Percentiles rank a stretch among this genome's conserved stretches.
phyloP scores from a whole-genome alignment of 1,284 basidiomycete genomes.

The Austroboletus niveus region DNA sequence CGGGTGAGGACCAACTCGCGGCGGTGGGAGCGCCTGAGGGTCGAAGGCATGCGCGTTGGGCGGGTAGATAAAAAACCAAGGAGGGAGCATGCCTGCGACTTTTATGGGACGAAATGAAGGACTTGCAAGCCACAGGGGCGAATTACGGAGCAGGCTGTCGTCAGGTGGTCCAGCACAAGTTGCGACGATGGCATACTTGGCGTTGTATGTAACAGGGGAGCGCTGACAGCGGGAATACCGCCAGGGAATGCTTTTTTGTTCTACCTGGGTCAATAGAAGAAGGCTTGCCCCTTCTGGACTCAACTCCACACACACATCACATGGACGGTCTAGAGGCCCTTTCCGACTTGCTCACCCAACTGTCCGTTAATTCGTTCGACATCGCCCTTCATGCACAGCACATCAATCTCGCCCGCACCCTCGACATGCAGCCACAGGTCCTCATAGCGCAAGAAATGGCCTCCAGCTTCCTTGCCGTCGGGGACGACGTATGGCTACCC shows the following conservation, averaged over 20 bases:
- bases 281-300: too few relatives aligned
- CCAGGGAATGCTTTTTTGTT: neutral
- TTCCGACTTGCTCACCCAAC: conserved; percentile 51
- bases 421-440: conserved; percentile 56
- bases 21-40: conserved; percentile 37
- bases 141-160: conserved; percentile 6
- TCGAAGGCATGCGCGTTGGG: conserved; percentile 34
- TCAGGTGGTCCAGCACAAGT: conserved; percentile 12
- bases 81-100: conserved; percentile 16
- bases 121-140: conserved; percentile 31
- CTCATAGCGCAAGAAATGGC: conserved; percentile 66
- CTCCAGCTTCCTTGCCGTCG: conserved; percentile 57
- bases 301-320: conserved; percentile 9
- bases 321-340: conserved; percentile 56
- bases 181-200: conserved; percentile 8
- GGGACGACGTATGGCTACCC: conserved; percentile 66
- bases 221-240: conserved; percentile 6
- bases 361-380: conserved; percentile 61
- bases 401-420: conserved; percentile 54
- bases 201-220: conserved; percentile 17
- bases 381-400: conserved; percentile 61
- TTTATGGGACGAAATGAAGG: conserved; percentile 29
- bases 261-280: too few relatives aligned
- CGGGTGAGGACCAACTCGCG: conserved; percentile 35
- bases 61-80: conserved; percentile 11